phyloP scores from a whole-genome alignment of 345 rosid genomes.

The Capsella bursapastoris region DNA sequence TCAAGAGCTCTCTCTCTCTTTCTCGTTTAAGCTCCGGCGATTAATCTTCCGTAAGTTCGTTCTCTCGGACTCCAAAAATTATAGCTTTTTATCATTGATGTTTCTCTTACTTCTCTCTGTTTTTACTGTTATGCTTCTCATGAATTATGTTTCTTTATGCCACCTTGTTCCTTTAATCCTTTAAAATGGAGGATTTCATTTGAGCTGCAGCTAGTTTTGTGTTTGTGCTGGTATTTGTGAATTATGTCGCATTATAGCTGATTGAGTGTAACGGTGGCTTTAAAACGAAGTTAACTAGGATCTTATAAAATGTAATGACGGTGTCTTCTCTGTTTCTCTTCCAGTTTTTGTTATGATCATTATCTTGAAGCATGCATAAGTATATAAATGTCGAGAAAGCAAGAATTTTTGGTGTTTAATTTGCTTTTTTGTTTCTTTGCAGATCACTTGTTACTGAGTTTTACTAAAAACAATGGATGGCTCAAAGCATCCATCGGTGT shows the following conservation, averaged over 20 bases:
- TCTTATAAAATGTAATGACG: not conserved
- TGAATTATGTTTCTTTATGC: not conserved
- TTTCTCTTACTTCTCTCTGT: not conserved
- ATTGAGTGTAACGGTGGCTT: not conserved
- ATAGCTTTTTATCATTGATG: not conserved
- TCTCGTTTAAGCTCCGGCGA: conserved; percentile 16
- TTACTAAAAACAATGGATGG: conserved; percentile 57
- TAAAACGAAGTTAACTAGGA: not conserved
- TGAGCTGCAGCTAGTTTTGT: conserved; percentile 1
- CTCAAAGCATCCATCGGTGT: conserved; percentile 57
- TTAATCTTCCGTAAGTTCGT: conserved; percentile 20
- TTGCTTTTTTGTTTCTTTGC: not conserved
- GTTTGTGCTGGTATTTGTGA: not conserved
- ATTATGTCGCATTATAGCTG: conserved; percentile 1
- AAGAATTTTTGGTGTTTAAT: not conserved
- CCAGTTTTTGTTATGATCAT: not conserved
- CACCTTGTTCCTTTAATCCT: conserved; percentile 3
- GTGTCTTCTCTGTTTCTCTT: conserved; percentile 9
- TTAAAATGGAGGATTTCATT: not conserved
- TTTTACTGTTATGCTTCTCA: not conserved
- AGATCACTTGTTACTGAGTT: not conserved
- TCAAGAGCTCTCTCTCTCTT: not conserved
- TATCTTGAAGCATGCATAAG: not conserved
- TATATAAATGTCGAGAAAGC: not conserved
- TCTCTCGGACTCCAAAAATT: conserved; percentile 4